Evolutionary conservation across 2,329 filamentous ascomycete genomes (phyloP), one percentile per base, ranked within the genome.

Genomic region (Calonectria crousiana): DNA sequence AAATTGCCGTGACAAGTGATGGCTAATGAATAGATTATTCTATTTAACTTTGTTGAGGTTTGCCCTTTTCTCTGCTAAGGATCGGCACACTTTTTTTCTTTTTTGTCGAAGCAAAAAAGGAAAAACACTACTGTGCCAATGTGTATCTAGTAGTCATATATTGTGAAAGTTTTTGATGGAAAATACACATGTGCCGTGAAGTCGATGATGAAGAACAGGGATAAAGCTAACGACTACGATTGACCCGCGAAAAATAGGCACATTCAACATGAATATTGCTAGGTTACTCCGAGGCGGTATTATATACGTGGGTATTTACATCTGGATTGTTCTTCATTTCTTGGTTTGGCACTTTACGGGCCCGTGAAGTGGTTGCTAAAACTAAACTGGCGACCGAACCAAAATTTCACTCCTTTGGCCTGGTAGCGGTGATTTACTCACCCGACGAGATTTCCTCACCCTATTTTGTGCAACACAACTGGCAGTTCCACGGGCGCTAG

Each of bases 391-490:
- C n/a, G 32, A 36, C 10, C 11, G 9, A 60, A 6, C 13, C 16
- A 38, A 23, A 60, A 38, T 18, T 36, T 16, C 13, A 41, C 36
- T 60, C 32, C n/a, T 38, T 60, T 60, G 23, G n/a, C 34, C 56
- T 10, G 32, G 14, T 6, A 23, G 10, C 5, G 11, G n/a, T 36
- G 18, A 60, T 26, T 60, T 38, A 16, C 30, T 26, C 34, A 41
- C n/a, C 34, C 38, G 32, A 52, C 20, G 30, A 44, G n/a, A 53
- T 20, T 58, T n/a, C 14, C 36, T 28, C 16, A 9, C 36, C 30
- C 47, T 34, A 18, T 68, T 23, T 74, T 41, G 52, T 77, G 76
- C 75, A 67, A 28, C 4, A 18, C 9, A 10, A 44, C 64, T 51
- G 16, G 26, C 28, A 23, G 36, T 47, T 26, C 28, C n/a, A 34